These are phyloP conservation scores for Podospora didyma DNA, from an alignment of 495 filamentous ascomycete genomes.

Conservation along the genomic window DNA sequence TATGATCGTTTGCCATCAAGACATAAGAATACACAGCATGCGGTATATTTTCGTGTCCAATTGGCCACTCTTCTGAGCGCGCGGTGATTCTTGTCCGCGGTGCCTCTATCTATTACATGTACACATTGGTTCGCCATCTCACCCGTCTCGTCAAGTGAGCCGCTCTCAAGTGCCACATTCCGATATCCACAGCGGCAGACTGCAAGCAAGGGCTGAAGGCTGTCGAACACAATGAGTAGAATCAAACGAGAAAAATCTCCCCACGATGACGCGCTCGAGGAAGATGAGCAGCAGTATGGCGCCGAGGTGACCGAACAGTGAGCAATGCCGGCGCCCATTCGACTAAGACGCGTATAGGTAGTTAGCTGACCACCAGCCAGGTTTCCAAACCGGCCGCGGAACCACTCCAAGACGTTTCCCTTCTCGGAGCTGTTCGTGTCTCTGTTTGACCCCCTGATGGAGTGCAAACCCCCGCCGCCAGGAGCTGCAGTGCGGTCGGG, in stretches of 20 bases:
- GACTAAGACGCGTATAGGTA: background rate
- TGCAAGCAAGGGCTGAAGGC: no score
- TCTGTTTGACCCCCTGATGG: slow-evolving; percentile 84
- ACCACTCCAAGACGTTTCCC: slow-evolving; percentile 71
- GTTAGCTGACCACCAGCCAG: slow-evolving; percentile 31
- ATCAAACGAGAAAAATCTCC: background rate
- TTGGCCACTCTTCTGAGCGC: no score
- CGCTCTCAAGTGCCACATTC: no score
- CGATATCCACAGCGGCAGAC: no score
- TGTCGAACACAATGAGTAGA: background rate
- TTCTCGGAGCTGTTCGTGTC: slow-evolving; percentile 74
- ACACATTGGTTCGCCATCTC: no score
- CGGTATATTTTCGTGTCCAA: no score
- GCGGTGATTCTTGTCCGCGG: no score
- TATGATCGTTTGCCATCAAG: no score
- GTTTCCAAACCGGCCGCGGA: slow-evolving; percentile 81
- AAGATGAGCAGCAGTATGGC: background rate
- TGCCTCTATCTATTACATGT: no score
- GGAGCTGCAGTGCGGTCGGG: background rate
- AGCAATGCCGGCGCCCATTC: background rate
- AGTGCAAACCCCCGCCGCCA: slow-evolving; percentile 66
- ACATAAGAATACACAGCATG: no score
- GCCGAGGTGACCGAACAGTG: background rate
- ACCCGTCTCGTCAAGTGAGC: no score
- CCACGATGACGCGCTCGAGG: background rate